These are phyloP conservation scores for Calamus simplicifolius DNA, from an alignment of 176 grass and related monocot species.

Conservation along the genomic window DNA sequence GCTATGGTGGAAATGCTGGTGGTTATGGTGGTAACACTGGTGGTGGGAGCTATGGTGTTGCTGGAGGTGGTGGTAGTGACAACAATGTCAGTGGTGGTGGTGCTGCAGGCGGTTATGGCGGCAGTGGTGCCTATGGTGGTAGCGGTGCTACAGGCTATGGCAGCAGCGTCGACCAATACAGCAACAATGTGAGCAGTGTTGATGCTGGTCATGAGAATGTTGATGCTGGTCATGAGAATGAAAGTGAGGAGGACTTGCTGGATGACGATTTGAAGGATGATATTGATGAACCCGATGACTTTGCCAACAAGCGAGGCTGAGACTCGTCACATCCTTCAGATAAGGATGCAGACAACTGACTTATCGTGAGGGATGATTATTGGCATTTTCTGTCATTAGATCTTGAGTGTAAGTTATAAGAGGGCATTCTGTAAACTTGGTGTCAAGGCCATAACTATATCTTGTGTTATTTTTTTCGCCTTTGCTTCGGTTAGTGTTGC, in stretches of 20 bases:
- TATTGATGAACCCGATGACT: slow-evolving; percentile 22
- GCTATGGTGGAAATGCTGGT: slow-evolving; percentile 5
- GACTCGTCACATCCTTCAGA: too few relatives aligned
- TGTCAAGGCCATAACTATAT: too few relatives aligned
- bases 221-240: slow-evolving; percentile 7
- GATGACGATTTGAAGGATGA: slow-evolving; percentile 32
- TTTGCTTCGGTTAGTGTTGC: too few relatives aligned
- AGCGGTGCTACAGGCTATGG: not conserved
- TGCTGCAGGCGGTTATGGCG: slow-evolving; percentile 10
- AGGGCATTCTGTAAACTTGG: too few relatives aligned
- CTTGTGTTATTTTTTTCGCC: too few relatives aligned
- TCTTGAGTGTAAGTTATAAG: too few relatives aligned
- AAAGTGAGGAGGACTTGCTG: slow-evolving; percentile 28
- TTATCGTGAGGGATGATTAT: too few relatives aligned
- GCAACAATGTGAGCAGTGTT: slow-evolving; percentile 9
- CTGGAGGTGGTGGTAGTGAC: slow-evolving; percentile 9
- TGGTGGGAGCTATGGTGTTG: slow-evolving; percentile 14
- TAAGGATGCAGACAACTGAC: too few relatives aligned
- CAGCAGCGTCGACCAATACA: slow-evolving; percentile 11
- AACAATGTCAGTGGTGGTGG: slow-evolving; percentile 15
- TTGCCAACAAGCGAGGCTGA: slow-evolving; percentile 31
- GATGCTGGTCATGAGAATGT: slow-evolving; percentile 9
- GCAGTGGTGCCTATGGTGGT: slow-evolving; percentile 12
- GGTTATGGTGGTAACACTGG: slow-evolving; percentile 5
- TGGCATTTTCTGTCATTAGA: too few relatives aligned